Evolutionary conservation across 768 basidiomycete genomes (phyloP), one percentile per base, ranked within the genome.

Genomic region (Clavulina sp.): DNA sequence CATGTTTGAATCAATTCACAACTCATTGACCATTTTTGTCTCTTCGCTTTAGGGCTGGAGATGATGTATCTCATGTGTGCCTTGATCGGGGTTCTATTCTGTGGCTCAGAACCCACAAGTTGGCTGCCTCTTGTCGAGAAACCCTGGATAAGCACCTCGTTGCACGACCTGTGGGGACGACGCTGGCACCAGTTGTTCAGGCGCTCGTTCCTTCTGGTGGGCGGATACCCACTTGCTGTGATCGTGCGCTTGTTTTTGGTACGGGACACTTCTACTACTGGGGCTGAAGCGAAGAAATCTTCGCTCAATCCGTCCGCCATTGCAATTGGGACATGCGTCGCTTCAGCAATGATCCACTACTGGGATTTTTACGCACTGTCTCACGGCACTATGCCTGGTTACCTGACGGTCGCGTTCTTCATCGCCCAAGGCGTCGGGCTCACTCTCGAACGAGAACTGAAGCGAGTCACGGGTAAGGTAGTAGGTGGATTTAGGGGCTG

Each of bases 141-240:
- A 18, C 54, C 54, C 13, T 48, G 28, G 52, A 19, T 40, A 7
- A 28, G 51, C 7, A 53, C 36, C 0, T 55, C 38, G 19, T 29
- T 55, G 43, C 54, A 55, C 40, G 38, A 46, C n/a, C 52, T 55
- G 29, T 55, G 54, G 54, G 34, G 41, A 23, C 24, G 18, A 13
- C 30, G 38, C 18, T 55, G 54, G 54, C 54, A 55, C 41, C 54
- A 55, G 48, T n/a, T 55, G 18, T 51, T 55, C 23, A 51, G 54
- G 26, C 50, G 24, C 16, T 53, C 54, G 3, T 55, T 55, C 34
- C 41, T 55, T 29, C 19, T 55, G 19, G 47, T 41, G 19, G 50
- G 50, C 18, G 54, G 54, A 3, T 52, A 38, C 41, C 54, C 54
- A 5, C 43, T 55, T 26, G 26, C 28, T 23, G 16, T 6, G 6